Conservation (phyloP, 306 rosid species). For the Cyamopsis tetragonoloba region DNA sequence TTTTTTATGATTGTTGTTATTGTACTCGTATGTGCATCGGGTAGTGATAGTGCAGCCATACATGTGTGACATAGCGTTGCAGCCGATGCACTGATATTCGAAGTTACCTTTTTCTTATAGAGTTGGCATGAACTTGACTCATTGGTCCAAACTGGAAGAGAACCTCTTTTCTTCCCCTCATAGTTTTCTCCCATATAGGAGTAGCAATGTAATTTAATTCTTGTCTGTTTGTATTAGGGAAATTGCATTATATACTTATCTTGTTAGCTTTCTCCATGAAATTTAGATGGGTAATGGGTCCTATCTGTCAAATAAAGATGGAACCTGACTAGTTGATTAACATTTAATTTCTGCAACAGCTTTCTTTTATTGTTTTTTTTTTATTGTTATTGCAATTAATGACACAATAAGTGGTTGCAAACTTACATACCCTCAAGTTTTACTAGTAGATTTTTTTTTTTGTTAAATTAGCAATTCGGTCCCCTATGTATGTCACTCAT, state of each 20-base stretch:
- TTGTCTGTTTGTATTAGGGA: background rate
- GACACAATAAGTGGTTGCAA: background rate
- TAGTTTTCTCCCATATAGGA: background rate
- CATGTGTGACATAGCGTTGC: too few relatives aligned
- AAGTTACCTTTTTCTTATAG: background rate
- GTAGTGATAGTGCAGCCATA: too few relatives aligned
- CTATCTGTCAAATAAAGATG: background rate
- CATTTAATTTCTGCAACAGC: background rate
- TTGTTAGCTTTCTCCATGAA: slow-evolving; percentile 12
- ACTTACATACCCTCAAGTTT: background rate
- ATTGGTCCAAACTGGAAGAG: background rate
- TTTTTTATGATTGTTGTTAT: too few relatives aligned
- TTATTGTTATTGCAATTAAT: background rate
- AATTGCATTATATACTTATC: background rate
- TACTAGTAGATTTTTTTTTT: background rate
- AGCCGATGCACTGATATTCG: too few relatives aligned
- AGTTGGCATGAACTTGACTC: slow-evolving; percentile 11
- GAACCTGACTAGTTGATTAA: background rate
- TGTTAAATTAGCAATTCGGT: too few relatives aligned
- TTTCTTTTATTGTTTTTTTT: background rate
- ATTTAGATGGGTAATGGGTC: slow-evolving; percentile 2
- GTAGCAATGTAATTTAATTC: background rate
- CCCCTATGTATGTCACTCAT: too few relatives aligned
- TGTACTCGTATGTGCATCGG: too few relatives aligned
- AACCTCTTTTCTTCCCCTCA: background rate